Evolutionary conservation across 2,329 filamentous ascomycete species (phyloP).

Genomic region (Fusarium burgessii): DNA sequence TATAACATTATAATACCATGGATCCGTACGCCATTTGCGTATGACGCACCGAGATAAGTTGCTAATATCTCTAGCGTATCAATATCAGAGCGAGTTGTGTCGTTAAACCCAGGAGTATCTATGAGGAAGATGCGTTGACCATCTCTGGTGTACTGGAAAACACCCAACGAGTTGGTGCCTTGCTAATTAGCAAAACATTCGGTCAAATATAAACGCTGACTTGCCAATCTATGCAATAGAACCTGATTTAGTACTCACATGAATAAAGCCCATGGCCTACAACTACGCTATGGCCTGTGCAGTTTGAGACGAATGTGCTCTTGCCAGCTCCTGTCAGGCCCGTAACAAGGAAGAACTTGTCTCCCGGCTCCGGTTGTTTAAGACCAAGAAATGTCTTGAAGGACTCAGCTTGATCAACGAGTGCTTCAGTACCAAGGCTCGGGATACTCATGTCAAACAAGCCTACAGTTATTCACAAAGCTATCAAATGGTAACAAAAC

Average conservation of each 20-base stretch:
- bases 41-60: slow-evolving; percentile 20
- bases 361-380: neutral
- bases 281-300: neutral
- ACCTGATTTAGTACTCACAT: neutral
- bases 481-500: neutral
- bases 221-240: neutral
- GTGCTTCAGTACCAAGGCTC: neutral
- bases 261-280: slow-evolving; percentile 16
- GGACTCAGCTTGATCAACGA: slow-evolving; percentile 1
- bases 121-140: slow-evolving; percentile 16
- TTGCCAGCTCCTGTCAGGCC: slow-evolving; percentile 24
- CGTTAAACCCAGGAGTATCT: slow-evolving; percentile 29
- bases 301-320: slow-evolving; percentile 13
- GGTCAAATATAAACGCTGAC: neutral
- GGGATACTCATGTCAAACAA: neutral
- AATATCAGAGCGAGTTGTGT: slow-evolving; percentile 18
- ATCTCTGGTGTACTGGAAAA: neutral
- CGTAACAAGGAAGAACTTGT: slow-evolving; percentile 13
- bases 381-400: slow-evolving; percentile 6
- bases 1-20: slow-evolving; percentile 19
- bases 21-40: slow-evolving; percentile 14
- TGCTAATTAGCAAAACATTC: neutral
- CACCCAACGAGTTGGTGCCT: slow-evolving; percentile 13
- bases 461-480: too few species aligned
- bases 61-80: slow-evolving; percentile 21